Evolutionary conservation across 2,329 filamentous ascomycete genomes (phyloP), one percentile per base, ranked within the genome.

Genomic region (Reticulascus tulasneorum): DNA sequence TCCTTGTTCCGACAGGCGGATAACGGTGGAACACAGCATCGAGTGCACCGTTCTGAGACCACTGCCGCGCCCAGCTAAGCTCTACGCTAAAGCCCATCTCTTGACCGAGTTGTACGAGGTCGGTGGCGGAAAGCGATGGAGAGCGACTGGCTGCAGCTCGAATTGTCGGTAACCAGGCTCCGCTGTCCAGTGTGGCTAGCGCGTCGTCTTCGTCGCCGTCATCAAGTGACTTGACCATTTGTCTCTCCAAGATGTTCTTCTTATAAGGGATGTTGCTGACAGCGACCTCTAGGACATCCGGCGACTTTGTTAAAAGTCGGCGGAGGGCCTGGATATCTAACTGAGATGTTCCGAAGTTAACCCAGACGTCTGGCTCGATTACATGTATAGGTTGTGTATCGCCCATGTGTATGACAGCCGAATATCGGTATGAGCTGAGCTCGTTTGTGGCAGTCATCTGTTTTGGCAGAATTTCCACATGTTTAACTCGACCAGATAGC

Each of bases 41-140:
- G 0, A 55, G n/a, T 1, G 42, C 51, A 12, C 53, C 53, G 3
- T 29, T 33, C 11, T 49, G 51, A 6, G 47, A 49, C 12, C 26
- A 36, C 23, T 66, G 66, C 12, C 58, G 53, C 0, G 70, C 73
- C 43, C 68, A 71, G 34, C 60, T 59, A 4, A 60, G 47, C 13
- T 72, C 63, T 23, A 72, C 68, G 15, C 63, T 50, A 39, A 67
- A 74, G 22, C 68, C 67, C 15, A 57, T 49, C 16, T 47, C 43
- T 22, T 56, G 6, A 5, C 51, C 49, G 1, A 59, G 20, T 2
- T 46, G 33, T 4, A 38, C 39, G 5, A 54, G 31, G 4, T 52
- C 49, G 7, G 35, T 15, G 2, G 45, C 40, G 3, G 42, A 44
- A 4, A 46, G 35, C 0, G 46, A 47, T 8, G 35, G 27, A n/a